Evolutionary conservation across 1,284 basidiomycete species (phyloP), one percentile per base, ranked within the genome.

Genomic region (Ganoderma leucocontextum): DNA sequence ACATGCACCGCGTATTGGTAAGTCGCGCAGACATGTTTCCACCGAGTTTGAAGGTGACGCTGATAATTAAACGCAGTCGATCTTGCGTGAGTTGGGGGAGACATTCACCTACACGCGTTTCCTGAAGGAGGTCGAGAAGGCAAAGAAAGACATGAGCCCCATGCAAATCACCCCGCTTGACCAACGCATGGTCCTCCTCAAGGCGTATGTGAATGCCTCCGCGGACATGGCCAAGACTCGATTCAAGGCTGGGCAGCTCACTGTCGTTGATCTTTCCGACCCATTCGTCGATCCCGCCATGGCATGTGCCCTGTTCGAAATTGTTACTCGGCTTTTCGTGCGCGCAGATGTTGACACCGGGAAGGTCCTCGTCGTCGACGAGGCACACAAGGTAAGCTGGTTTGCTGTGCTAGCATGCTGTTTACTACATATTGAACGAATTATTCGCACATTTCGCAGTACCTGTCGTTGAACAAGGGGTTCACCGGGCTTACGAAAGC

Each of bases 361-460:
- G 2, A 93, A 93, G 70, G 87, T 92, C 0, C 82, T 93, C 1
- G 83, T 93, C 0, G 87, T 93, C 0, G 91, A 93, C 62, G 92
- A 93, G 70, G 91, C 91, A 0, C 91, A 93, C 73, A 93, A 93
- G 76, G 91, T 90, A 65, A 60, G 81, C 61, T 12, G n/a, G 60
- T 42, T 13, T 62, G 4, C 9, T 60, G 49, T 15, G 5, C 7
- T 12, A 36, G 41, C 25, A 25, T 13, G 10, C 47, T 57, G 52
- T 33, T 58, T 12, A 8, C 22, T 33, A 3, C 39, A 22, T 15
- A 9, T 19, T 70, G 0, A 25, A 55, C 53, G 7, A 62, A n/a
- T 22, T n/a, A 17, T 49, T 36, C 67, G n/a, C 29, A 41, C 29
- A 13, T 19, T 62, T 52, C 29, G 10, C 60, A 92, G 91, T 93